Base-by-base conservation (phyloP, 1,284 basidiomycete genomes). In the Microbotryomycetes sp. region DNA sequence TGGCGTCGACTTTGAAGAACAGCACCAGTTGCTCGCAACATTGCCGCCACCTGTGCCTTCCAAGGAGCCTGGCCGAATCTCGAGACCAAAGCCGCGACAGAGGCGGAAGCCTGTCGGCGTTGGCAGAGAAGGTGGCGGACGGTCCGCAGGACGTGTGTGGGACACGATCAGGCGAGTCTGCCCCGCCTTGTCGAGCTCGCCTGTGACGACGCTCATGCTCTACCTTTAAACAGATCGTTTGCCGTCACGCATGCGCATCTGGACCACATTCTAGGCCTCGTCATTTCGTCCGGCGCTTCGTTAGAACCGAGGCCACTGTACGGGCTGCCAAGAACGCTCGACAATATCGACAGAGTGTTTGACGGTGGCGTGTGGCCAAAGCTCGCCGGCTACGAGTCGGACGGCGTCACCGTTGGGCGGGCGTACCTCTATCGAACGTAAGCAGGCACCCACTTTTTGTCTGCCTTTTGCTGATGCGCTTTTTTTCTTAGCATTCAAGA, bases 341-440 rank as follows among this genome's bases (percentile, higher is more conserved):
- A 54, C 47, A 73, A 71, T 29, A 59, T 73, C 5, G 64, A 68
- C 16, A 58, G 51, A 9, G 55, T 69, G 1, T 71, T 73, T 57
- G 63, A 69, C 13, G 71, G 68, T 18, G 67, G 70, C 4, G 56
- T 72, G 5, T 73, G 73, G 73, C 73, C 73, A 0, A 54, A 60
- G 7, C 60, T 73, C 1, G 71, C 64, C 1, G 65, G 63, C 5
- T 56, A 56, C 27, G 65, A 71, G 30, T 52, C 30, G 5, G 57
- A 52, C 24, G 50, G 58, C 7, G 49, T 55, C 5, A 59, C 31
- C 21, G 52, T 58, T 7, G 66, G 68, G 0, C 41, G 52, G 13
- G 68, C 70, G 0, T 71, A 67, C 28, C 47, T 67, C 2, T 71
- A 67, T 54, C 55, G 59, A 35, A 46, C 60, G 68, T 70, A 53